Percentiles rank a stretch among this genome's conserved stretches.
These are phyloP conservation scores for Rehmannia glutinosa DNA, from an alignment of 257 asterid species.

Conservation along the genomic window DNA sequence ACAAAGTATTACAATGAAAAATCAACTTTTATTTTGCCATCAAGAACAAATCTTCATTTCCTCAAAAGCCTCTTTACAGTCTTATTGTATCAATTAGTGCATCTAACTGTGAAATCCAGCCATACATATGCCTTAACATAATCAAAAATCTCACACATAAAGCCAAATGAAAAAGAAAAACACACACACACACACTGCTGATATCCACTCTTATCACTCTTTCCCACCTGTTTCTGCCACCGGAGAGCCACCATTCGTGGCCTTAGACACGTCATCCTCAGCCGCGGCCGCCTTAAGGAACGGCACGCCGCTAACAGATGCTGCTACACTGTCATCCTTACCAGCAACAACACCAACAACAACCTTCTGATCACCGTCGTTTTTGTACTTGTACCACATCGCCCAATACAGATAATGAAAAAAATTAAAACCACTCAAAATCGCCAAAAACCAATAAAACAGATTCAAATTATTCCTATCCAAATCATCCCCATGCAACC, in stretches of 20 bases:
- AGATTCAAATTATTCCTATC: constrained; percentile 47
- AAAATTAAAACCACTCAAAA: constrained; percentile 61
- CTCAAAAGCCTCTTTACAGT: neutral
- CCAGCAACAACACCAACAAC: neutral
- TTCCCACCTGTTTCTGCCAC: no score
- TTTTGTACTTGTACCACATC: constrained; percentile 61
- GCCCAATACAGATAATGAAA: constrained; percentile 66
- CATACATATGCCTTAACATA: no score
- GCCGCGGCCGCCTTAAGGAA: constrained; percentile 17
- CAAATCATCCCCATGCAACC: constrained; percentile 60
- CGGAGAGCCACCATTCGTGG: constrained; percentile 24
- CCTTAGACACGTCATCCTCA: constrained; percentile 20
- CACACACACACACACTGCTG: no score
- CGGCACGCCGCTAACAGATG: constrained; percentile 17
- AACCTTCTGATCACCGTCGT: constrained; percentile 14
- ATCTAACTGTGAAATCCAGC: no score
- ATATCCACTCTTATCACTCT: no score
- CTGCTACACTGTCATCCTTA: no score
- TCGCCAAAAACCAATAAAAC: constrained; percentile 80
- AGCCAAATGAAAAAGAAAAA: no score
- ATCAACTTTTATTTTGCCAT: neutral
- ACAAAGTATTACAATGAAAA: no score
- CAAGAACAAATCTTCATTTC: neutral
- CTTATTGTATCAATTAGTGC: no score
- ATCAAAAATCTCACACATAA: no score